Conservation (phyloP, 176 grass and related monocot genomes). For the Aegilops tauschii region DNA sequence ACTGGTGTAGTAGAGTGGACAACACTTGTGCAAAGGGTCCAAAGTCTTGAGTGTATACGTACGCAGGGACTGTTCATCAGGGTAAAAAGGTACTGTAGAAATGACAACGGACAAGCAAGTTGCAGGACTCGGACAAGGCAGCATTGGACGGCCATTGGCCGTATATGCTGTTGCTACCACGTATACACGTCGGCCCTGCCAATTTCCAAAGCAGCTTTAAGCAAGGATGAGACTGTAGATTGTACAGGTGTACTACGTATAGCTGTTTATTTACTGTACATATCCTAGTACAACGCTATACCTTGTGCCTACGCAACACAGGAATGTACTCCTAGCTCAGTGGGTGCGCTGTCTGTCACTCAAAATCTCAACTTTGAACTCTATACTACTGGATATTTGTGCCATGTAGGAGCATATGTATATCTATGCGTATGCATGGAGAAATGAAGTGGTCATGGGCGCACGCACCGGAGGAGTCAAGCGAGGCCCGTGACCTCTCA, state of each 20-base stretch:
- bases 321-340: too few relatives aligned
- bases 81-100: constrained; percentile 9
- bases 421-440: too few relatives aligned
- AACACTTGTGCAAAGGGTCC: not conserved
- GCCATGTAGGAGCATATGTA: too few relatives aligned
- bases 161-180: not conserved
- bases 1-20: not conserved
- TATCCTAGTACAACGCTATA: not conserved
- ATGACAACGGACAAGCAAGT: not conserved
- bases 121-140: constrained; percentile 1
- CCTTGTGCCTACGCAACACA: not conserved
- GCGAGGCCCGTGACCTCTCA: constrained; percentile 33
- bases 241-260: not conserved
- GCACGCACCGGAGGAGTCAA: not conserved
- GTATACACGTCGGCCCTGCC: constrained; percentile 9
- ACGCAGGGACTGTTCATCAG: not conserved
- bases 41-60: not conserved
- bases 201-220: not conserved
- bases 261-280: constrained; percentile 15
- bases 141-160: not conserved
- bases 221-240: not conserved
- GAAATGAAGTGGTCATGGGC: too few relatives aligned
- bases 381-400: too few relatives aligned
- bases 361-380: not conserved
- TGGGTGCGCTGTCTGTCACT: not conserved